Conservation (phyloP, 2,329 filamentous ascomycete genomes). For the Grosmannia huntii region DNA sequence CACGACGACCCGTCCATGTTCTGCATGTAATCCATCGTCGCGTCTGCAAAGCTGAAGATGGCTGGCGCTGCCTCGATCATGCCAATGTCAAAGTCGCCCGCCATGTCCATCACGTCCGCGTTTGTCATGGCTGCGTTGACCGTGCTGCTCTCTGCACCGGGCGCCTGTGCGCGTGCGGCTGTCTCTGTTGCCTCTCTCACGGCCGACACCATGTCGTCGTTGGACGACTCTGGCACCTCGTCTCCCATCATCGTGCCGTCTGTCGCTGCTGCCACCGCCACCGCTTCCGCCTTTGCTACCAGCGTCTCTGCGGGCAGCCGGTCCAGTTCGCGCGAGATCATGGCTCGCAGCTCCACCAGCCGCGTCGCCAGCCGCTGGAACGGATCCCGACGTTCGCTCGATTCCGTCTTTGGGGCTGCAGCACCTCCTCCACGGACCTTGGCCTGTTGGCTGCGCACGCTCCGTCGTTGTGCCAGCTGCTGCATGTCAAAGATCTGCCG, state of each 20-base stretch:
- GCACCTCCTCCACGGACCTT: neutral
- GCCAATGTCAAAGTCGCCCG: neutral
- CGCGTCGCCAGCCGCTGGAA: constrained; percentile 12
- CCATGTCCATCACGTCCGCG: neutral
- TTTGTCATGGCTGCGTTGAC: neutral
- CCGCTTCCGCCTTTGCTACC: neutral
- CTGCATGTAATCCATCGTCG: constrained; percentile 16
- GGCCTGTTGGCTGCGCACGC: neutral
- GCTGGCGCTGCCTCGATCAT: neutral
- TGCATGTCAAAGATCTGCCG: constrained; percentile 20
- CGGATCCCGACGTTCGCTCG: constrained; percentile 2
- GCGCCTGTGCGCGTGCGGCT: no score
- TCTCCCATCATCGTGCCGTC: neutral
- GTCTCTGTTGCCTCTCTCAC: neutral
- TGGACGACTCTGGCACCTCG: no score
- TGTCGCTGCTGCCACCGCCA: neutral
- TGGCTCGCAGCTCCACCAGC: constrained; percentile 9
- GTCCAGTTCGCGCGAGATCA: constrained; percentile 10
- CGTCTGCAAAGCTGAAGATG: constrained; percentile 11
- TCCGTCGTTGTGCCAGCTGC: constrained; percentile 14
- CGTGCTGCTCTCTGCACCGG: neutral
- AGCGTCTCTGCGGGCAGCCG: neutral
- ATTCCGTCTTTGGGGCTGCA: neutral
- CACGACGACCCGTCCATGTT: constrained; percentile 13
- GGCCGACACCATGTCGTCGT: neutral